These are phyloP conservation scores for Pachysandra terminalis DNA, from an alignment of 164 flowering plant species.

Conservation along the genomic window DNA sequence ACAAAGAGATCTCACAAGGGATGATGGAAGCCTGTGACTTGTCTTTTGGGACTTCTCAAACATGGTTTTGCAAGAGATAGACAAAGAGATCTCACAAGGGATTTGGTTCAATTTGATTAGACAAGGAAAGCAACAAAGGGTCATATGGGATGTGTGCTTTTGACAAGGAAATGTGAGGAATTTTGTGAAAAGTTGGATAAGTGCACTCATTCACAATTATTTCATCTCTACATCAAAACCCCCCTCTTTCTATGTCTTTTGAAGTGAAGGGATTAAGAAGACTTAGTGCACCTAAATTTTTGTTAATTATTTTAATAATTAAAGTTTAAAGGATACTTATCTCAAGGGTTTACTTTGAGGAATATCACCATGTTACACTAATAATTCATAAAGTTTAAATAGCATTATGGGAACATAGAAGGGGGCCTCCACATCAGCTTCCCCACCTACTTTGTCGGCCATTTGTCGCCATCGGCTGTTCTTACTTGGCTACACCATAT, in stretches of 20 bases:
- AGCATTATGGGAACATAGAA: slow-evolving; percentile 16
- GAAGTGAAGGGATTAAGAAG: not conserved
- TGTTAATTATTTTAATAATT: too few species aligned
- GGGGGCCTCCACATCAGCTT: slow-evolving; percentile 26
- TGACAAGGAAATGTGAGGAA: slow-evolving; percentile 4
- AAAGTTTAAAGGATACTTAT: slow-evolving; percentile 2
- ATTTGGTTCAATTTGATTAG: slow-evolving; percentile 25
- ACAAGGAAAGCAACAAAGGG: slow-evolving; percentile 11
- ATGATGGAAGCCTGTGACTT: slow-evolving; percentile 10
- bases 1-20: slow-evolving; percentile 38
- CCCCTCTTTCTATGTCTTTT: not conserved
- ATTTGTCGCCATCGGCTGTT: slow-evolving; percentile 13
- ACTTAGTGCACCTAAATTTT: not conserved
- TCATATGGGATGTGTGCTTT: slow-evolving; percentile 4
- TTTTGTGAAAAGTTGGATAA: slow-evolving; percentile 7
- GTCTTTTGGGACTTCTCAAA: not conserved
- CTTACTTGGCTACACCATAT: not conserved
- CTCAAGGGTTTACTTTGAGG: slow-evolving; percentile 7
- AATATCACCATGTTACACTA: not conserved
- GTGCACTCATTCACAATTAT: slow-evolving; percentile 18
- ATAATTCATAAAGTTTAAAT: slow-evolving; percentile 1
- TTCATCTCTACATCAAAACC: not conserved
- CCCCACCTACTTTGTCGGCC: slow-evolving; percentile 34
- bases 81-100: slow-evolving; percentile 38
- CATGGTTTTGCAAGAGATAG: slow-evolving; percentile 4